These are phyloP conservation scores for Vitis amurensis DNA, from an alignment of 164 flowering plant genomes.

Conservation along the genomic window DNA sequence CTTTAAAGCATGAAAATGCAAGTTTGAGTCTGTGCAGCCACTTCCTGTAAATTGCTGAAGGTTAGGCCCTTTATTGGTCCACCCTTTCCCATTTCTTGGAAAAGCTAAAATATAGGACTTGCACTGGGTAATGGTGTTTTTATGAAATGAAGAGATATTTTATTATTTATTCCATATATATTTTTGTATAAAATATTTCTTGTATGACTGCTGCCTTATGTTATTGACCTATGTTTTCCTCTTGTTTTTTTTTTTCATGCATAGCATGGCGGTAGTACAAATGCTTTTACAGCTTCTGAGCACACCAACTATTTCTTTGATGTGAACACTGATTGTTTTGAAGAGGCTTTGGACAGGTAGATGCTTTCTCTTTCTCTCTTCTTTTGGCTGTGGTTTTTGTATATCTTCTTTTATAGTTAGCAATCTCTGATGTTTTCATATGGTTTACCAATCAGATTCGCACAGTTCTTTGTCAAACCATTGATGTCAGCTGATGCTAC, in stretches of 20 bases:
- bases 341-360: slow-evolving; percentile 80
- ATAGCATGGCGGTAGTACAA: slow-evolving; percentile 77
- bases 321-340: slow-evolving; percentile 58
- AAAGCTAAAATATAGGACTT: too few relatives aligned
- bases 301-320: slow-evolving; percentile 70
- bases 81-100: too few relatives aligned
- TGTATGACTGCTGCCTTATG: not conserved
- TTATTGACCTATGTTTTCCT: not conserved
- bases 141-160: not conserved
- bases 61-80: too few relatives aligned
- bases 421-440: slow-evolving; percentile 3
- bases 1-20: too few relatives aligned
- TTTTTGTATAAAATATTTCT: not conserved
- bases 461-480: slow-evolving; percentile 92
- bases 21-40: too few relatives aligned
- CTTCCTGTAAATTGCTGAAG: too few relatives aligned
- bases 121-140: not conserved
- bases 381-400: not conserved
- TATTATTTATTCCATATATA: not conserved
- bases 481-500: slow-evolving; percentile 98
- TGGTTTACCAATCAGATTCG: slow-evolving; percentile 55
- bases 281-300: slow-evolving; percentile 70
- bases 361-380: slow-evolving; percentile 5
- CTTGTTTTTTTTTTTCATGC: not conserved
- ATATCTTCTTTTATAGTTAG: not conserved